phyloP scores from a whole-genome alignment of 129 eudicot genomes.

The Glebionis coronaria region DNA sequence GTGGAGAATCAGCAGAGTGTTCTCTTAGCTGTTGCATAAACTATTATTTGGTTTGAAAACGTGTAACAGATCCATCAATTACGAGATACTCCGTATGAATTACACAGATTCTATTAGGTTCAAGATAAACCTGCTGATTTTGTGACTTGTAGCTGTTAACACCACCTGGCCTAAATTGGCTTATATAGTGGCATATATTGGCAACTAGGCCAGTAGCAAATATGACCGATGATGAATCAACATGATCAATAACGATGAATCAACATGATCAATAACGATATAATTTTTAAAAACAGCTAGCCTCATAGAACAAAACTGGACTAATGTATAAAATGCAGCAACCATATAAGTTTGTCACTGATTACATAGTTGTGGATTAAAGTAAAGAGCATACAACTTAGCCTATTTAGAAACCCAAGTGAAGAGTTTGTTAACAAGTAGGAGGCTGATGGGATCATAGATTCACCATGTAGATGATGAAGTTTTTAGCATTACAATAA shows the following conservation, averaged over 20 bases:
- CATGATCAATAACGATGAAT: neutral
- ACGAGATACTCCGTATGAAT: no score
- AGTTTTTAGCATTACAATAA: neutral
- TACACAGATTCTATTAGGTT: no score
- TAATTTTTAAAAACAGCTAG: neutral
- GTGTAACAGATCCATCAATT: no score
- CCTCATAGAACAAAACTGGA: no score
- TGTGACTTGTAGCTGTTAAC: no score
- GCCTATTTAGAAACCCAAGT: neutral
- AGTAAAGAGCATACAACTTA: conserved; percentile 1
- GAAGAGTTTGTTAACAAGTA: neutral
- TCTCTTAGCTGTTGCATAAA: no score
- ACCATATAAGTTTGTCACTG: neutral
- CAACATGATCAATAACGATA: neutral
- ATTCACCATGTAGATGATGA: neutral
- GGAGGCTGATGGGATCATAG: neutral
- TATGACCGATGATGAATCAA: neutral
- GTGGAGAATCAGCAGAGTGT: no score
- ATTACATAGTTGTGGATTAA: neutral
- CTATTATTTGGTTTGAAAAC: no score
- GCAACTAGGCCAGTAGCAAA: no score
- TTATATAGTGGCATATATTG: no score
- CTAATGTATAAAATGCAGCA: neutral
- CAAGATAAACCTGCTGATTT: no score
- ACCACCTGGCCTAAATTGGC: no score